Evolutionary conservation across 164 flowering plant species (phyloP).

Genomic region (Warburgia ugandensis): DNA sequence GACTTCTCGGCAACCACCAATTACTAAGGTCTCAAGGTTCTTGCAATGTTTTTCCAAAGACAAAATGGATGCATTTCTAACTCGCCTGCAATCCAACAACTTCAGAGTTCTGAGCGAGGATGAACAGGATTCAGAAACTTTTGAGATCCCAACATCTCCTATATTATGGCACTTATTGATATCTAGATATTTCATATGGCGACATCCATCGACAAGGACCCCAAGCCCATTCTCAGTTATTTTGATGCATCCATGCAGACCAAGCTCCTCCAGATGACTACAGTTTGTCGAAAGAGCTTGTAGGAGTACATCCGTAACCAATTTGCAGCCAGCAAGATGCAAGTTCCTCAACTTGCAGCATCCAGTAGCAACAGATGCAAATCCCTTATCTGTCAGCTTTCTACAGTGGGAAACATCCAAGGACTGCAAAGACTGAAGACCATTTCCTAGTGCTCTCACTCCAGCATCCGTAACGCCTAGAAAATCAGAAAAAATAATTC

Average conservation of each 20-base stretch:
- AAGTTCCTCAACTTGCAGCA: slow-evolving; percentile 53
- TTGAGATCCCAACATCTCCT: slow-evolving; percentile 59
- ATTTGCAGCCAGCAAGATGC: slow-evolving; percentile 68
- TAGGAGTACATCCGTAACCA: slow-evolving; percentile 44
- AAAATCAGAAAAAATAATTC: background rate
- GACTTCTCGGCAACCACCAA: slow-evolving; percentile 73
- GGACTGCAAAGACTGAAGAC: slow-evolving; percentile 55
- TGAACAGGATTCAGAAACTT: slow-evolving; percentile 55
- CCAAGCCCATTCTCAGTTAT: slow-evolving; percentile 66
- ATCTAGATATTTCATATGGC: slow-evolving; percentile 41
- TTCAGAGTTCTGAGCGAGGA: slow-evolving; percentile 54
- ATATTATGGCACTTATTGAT: slow-evolving; percentile 73
- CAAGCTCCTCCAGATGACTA: slow-evolving; percentile 50
- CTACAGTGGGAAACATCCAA: slow-evolving; percentile 79
- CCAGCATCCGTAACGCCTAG: slow-evolving; percentile 89
- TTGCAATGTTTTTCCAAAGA: slow-evolving; percentile 60
- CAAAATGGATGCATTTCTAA: slow-evolving; percentile 61
- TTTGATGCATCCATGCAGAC: slow-evolving; percentile 61
- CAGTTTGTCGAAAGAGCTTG: slow-evolving; percentile 58
- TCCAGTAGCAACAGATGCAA: slow-evolving; percentile 59
- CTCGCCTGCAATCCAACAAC: slow-evolving; percentile 66
- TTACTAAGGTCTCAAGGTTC: slow-evolving; percentile 69
- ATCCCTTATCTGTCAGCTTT: slow-evolving; percentile 81
- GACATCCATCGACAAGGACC: slow-evolving; percentile 64
- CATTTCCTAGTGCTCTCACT: slow-evolving; percentile 47